A percentile compares a stretch with the other conserved stretches of the same genome.
Conservation (phyloP, 1,284 basidiomycete genomes). For the Leccinum subrobustum region DNA sequence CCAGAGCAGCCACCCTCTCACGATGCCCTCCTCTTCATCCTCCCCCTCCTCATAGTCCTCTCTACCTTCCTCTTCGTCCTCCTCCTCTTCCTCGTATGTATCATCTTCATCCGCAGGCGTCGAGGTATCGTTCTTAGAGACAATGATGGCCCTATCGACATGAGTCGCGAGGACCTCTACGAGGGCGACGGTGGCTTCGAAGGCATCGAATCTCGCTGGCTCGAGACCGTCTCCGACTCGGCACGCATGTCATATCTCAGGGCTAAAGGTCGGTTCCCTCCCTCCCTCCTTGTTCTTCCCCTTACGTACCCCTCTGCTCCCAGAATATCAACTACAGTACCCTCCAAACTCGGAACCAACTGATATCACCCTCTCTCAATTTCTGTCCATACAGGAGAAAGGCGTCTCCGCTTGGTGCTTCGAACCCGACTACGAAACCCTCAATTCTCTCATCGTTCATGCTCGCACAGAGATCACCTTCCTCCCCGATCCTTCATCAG, state of each 20-base stretch:
- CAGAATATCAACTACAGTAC: conserved; percentile 89
- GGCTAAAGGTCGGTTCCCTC: conserved; percentile 73
- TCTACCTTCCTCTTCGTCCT: conserved; percentile 92
- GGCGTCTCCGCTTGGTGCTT: conserved; percentile 97
- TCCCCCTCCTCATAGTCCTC: conserved; percentile 90
- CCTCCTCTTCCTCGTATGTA: conserved; percentile 84
- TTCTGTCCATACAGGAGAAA: conserved; percentile 96
- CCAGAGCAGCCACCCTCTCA: conserved; percentile 35
- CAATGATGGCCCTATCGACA: conserved; percentile 89
- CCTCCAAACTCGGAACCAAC: conserved; percentile 91
- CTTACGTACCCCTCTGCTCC: conserved; percentile 3
- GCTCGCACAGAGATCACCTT: conserved; percentile 95
- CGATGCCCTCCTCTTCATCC: conserved; percentile 76
- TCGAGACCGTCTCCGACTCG: conserved; percentile 77
- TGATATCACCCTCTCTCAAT: conserved; percentile 95
- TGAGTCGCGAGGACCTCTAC: conserved; percentile 86
- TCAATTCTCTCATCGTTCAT: conserved; percentile 88
- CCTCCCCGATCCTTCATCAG: conserved; percentile 89
- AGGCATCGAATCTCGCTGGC: conserved; percentile 89
- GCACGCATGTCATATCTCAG: conserved; percentile 75
- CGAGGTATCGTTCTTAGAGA: conserved; percentile 84
- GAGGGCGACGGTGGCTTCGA: conserved; percentile 92
- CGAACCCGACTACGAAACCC: conserved; percentile 94
- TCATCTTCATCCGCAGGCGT: conserved; percentile 79
- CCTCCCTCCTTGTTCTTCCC: background rate